Evolutionary conservation across 768 basidiomycete genomes (phyloP).

Genomic region (Lentinus brumalis): DNA sequence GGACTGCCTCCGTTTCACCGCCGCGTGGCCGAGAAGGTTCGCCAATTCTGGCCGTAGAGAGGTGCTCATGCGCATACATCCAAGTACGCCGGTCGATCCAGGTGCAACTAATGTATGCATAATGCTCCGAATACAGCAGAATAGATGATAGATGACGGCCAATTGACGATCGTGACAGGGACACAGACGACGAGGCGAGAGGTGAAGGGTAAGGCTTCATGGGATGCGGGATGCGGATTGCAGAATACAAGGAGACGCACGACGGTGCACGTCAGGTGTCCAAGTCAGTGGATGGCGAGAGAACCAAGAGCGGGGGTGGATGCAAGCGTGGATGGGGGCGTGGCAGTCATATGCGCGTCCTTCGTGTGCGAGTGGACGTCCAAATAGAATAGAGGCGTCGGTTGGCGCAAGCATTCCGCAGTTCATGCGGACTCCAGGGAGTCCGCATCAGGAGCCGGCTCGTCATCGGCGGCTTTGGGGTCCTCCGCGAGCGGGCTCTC

Average conservation of each 20-base stretch:
- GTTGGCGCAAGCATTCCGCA: background rate
- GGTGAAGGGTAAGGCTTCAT: background rate
- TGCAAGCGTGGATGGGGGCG: background rate
- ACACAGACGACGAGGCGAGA: background rate
- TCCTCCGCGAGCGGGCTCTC: constrained; percentile 47
- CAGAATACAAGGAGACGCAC: background rate
- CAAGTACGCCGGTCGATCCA: constrained; percentile 8
- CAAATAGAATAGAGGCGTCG: background rate
- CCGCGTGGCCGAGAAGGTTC: background rate
- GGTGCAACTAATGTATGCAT: constrained; percentile 19
- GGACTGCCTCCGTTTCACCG: background rate
- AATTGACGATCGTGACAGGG: constrained; percentile 2
- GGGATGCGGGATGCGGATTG: background rate
- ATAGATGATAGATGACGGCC: constrained; percentile 12
- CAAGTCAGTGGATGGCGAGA: background rate
- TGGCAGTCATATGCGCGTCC: background rate
- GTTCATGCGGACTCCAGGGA: background rate
- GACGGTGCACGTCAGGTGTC: constrained; percentile 10
- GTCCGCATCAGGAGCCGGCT: constrained; percentile 2
- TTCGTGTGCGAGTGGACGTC: background rate
- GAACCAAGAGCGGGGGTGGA: background rate
- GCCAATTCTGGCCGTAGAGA: background rate
- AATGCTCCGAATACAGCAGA: constrained; percentile 20
- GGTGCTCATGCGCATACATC: background rate
- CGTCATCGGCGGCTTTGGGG: constrained; percentile 1